phyloP scores from a whole-genome alignment of 148 eudicot species.

The Persicaria tinctoria region DNA sequence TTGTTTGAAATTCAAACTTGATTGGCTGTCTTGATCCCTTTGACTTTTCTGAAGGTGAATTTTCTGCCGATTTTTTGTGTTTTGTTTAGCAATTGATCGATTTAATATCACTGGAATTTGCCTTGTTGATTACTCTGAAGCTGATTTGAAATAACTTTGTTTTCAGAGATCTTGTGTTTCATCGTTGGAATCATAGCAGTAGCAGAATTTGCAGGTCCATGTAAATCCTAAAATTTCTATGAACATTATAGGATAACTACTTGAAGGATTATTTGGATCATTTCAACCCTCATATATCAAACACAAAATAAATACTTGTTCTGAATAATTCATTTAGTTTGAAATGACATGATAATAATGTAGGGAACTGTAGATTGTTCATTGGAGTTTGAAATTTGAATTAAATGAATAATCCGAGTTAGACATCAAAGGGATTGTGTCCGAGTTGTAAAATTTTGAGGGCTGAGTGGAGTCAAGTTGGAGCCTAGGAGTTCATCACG shows the following conservation, averaged over 20 bases:
- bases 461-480: not conserved
- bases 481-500: not conserved
- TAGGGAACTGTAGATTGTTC: not conserved
- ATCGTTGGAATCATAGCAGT: not conserved
- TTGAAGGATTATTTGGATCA: not conserved
- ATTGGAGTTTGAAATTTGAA: not conserved
- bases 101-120: not conserved
- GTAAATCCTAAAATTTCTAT: not conserved
- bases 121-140: not conserved
- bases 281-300: not conserved
- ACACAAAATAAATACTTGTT: not conserved
- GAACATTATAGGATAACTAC: not conserved
- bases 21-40: not conserved
- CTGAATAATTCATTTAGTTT: not conserved
- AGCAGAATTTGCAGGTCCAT: not conserved
- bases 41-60: not conserved
- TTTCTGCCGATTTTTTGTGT: not conserved
- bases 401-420: not conserved
- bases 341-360: not conserved
- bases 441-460: not conserved
- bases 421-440: not conserved
- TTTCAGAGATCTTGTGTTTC: not conserved
- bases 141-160: not conserved
- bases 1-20: not conserved
- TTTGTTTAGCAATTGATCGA: not conserved